Evolutionary conservation across 1,284 basidiomycete genomes (phyloP).

Genomic region (Heterobasidion parviporum): DNA sequence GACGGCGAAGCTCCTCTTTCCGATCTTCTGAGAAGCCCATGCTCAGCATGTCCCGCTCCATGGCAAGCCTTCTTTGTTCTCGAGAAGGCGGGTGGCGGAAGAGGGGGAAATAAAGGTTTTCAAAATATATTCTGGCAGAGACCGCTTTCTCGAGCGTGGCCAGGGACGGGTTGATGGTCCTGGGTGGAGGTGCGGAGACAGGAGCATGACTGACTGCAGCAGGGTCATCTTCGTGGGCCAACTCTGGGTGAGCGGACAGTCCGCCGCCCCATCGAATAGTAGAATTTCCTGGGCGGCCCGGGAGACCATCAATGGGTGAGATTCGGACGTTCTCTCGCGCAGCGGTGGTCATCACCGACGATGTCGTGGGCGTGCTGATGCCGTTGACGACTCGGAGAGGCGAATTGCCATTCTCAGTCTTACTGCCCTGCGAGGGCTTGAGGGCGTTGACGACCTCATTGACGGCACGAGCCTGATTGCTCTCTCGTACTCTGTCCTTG

Average conservation of each 20-base stretch:
- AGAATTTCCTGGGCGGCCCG: conserved; percentile 51
- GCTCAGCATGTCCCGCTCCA: conserved; percentile 81
- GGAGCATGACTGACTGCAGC: conserved; percentile 3
- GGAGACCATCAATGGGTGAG: conserved; percentile 45
- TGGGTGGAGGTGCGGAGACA: conserved; percentile 22
- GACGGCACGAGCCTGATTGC: conserved; percentile 73
- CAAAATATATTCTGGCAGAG: conserved; percentile 90
- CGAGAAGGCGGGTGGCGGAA: conserved; percentile 78
- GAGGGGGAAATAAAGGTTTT: conserved; percentile 92
- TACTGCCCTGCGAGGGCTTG: conserved; percentile 43
- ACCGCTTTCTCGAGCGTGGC: conserved; percentile 91
- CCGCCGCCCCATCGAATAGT: conserved; percentile 52
- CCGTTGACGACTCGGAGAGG: conserved; percentile 82
- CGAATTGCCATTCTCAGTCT: conserved; percentile 26
- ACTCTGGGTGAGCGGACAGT: conserved; percentile 54
- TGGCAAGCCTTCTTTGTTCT: conserved; percentile 75
- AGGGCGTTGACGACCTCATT: conserved; percentile 72
- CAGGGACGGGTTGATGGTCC: conserved; percentile 72
- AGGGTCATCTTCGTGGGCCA: conserved; percentile 45
- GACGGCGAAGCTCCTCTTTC: conserved; percentile 64
- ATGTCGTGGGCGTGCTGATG: conserved; percentile 55
- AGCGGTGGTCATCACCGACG: conserved; percentile 61
- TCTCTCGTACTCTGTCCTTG: conserved; percentile 72
- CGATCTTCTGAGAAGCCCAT: conserved; percentile 65
- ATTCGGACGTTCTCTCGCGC: conserved; percentile 55